A percentile compares a stretch with the other conserved stretches of the same genome.
phyloP scores from a whole-genome alignment of 192 early-diverging fungal species.

The Rhizophagus clarus region DNA sequence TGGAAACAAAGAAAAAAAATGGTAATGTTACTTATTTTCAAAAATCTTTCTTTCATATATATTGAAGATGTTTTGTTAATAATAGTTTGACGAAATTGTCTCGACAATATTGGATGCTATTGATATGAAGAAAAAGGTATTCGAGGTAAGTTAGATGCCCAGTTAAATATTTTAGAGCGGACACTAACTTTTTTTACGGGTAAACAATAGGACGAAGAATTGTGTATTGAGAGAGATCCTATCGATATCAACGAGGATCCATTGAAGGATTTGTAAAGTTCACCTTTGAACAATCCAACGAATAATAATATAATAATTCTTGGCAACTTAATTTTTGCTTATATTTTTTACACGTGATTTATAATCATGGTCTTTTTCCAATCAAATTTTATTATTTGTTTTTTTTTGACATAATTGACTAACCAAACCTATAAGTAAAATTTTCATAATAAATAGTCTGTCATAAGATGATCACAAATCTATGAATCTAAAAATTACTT shows the following conservation, averaged over 20 bases:
- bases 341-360: too few species aligned
- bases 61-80: not conserved
- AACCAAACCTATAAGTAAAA: too few species aligned
- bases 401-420: too few species aligned
- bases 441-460: not conserved
- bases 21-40: conserved; percentile 26
- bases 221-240: conserved; percentile 4
- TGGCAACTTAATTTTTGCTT: too few species aligned
- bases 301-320: too few species aligned
- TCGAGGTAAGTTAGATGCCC: not conserved
- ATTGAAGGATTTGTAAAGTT: not conserved
- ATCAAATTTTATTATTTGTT: not conserved
- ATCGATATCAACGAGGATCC: conserved; percentile 5
- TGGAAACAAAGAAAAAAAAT: conserved; percentile 45
- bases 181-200: not conserved
- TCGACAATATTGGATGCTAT: not conserved
- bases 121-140: conserved; percentile 1
- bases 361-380: not conserved
- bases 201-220: not conserved
- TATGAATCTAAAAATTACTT: not conserved
- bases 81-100: conserved; percentile 6
- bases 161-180: not conserved
- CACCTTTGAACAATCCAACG: not conserved
- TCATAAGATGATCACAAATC: not conserved
- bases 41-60: not conserved